phyloP scores from a whole-genome alignment of 176 grass and related monocot species.

The Triticum aestivum region DNA sequence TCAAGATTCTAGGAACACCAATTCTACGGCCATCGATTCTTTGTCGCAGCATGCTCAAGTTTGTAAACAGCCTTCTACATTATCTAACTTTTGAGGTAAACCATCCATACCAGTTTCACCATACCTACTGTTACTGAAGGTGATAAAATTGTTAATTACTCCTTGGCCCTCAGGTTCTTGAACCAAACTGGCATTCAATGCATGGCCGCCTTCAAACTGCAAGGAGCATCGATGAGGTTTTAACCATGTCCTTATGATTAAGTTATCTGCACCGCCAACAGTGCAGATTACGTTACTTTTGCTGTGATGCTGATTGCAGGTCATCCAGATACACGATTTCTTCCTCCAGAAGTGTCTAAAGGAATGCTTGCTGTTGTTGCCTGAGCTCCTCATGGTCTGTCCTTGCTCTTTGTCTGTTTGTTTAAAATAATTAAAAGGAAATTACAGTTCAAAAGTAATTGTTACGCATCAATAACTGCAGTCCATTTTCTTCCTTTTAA shows the following conservation, averaged over 20 bases:
- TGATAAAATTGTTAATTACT: not conserved
- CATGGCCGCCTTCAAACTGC: conserved; percentile 74
- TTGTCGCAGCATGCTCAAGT: conserved; percentile 95
- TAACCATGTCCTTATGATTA: conserved; percentile 7
- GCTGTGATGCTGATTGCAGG: conserved; percentile 58
- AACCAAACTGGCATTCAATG: conserved; percentile 99
- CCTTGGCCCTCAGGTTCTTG: conserved; percentile 64
- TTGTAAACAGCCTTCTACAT: conserved; percentile 96
- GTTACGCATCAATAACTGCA: not conserved
- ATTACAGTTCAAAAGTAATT: not conserved
- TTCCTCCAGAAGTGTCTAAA: conserved; percentile 99
- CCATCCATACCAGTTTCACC: conserved; percentile 19
- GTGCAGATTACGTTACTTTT: conserved; percentile 10
- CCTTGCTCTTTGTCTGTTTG: conserved; percentile 4
- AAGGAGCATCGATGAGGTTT: conserved; percentile 98
- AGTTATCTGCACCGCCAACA: not conserved
- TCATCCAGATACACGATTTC: conserved; percentile 92
- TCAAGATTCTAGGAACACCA: conserved; percentile 78
- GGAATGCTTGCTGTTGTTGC: conserved; percentile 92
- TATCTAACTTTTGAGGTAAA: conserved; percentile 98
- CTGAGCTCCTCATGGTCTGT: conserved; percentile 78
- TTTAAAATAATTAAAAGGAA: not conserved
- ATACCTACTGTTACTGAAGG: conserved; percentile 26
- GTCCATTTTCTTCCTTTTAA: not conserved
- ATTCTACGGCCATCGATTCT: conserved; percentile 90